A percentile compares a stretch with the other conserved stretches of the same genome.
phyloP scores from a whole-genome alignment of 2,329 filamentous ascomycete genomes.

The Cordyceps javanica region DNA sequence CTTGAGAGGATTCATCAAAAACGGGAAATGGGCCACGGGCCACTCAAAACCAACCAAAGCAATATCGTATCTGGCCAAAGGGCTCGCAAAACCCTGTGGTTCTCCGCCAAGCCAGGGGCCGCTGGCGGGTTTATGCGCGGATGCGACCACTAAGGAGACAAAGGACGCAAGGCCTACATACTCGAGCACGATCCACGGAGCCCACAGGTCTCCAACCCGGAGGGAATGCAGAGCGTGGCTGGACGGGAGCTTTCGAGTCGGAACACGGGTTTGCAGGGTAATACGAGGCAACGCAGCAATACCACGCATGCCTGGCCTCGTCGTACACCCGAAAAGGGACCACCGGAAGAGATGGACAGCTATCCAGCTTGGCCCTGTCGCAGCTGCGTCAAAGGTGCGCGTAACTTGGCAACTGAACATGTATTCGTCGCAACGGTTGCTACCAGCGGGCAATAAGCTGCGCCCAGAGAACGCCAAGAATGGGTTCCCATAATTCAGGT shows the following conservation, averaged over 20 bases:
- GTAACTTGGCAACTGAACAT: no score
- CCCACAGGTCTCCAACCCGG: neutral
- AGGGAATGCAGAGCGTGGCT: neutral
- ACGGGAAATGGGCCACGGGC: neutral
- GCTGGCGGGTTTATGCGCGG: neutral
- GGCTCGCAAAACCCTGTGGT: neutral
- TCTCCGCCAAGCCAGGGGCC: neutral
- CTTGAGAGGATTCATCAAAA: neutral
- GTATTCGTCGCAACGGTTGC: neutral
- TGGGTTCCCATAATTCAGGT: neutral
- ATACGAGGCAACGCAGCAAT: no score
- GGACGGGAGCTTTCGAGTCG: no score
- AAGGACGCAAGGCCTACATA: neutral
- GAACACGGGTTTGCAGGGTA: no score
- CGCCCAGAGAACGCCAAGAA: neutral
- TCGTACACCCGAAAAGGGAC: no score
- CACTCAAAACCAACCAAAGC: neutral
- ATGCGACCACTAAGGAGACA: neutral
- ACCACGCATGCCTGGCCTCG: no score
- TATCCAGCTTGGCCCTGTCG: no score
- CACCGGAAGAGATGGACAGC: no score
- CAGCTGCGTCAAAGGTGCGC: no score
- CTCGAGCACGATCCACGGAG: neutral
- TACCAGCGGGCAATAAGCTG: constrained; percentile 1
- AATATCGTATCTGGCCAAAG: constrained; percentile 4